Evolutionary conservation across 179 eudicot species (phyloP).

Genomic region (Silene coronaria): DNA sequence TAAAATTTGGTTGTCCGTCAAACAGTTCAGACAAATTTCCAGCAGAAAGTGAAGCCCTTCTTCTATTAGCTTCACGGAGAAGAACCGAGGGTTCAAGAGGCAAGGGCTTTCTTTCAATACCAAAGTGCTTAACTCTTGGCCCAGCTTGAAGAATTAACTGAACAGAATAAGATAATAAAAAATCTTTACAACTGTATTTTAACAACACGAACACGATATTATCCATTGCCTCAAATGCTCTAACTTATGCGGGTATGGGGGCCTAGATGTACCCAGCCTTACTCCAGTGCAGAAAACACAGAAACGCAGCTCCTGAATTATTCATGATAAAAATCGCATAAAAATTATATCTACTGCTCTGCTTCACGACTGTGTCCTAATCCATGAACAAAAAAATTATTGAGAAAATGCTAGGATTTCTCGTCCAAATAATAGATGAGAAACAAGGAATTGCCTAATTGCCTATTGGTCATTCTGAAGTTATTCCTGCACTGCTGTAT

Average conservation of each 20-base stretch:
- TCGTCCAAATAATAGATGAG: not conserved
- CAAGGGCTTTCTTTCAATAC: constrained; percentile 80
- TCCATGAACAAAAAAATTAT: not conserved
- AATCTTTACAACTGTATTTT: constrained; percentile 4
- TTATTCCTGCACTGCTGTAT: not conserved
- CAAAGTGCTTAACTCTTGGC: constrained; percentile 68
- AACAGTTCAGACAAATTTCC: constrained; percentile 73
- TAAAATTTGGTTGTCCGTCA: constrained; percentile 47
- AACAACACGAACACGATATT: not conserved
- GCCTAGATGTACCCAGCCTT: not conserved
- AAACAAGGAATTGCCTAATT: not conserved
- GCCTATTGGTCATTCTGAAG: not conserved
- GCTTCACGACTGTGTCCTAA: not conserved
- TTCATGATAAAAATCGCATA: not conserved
- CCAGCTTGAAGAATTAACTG: constrained; percentile 81
- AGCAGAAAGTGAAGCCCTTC: constrained; percentile 88
- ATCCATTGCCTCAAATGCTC: not conserved
- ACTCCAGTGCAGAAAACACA: not conserved
- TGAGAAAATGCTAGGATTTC: not conserved
- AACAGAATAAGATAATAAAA: constrained; percentile 19
- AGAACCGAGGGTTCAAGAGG: constrained; percentile 90
- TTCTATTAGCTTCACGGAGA: constrained; percentile 88
- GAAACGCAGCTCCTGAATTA: not conserved
- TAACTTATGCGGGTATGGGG: not conserved
- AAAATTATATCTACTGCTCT: constrained; percentile 4